phyloP scores from a whole-genome alignment of 2,329 filamentous ascomycete species.

The Alternaria panax region DNA sequence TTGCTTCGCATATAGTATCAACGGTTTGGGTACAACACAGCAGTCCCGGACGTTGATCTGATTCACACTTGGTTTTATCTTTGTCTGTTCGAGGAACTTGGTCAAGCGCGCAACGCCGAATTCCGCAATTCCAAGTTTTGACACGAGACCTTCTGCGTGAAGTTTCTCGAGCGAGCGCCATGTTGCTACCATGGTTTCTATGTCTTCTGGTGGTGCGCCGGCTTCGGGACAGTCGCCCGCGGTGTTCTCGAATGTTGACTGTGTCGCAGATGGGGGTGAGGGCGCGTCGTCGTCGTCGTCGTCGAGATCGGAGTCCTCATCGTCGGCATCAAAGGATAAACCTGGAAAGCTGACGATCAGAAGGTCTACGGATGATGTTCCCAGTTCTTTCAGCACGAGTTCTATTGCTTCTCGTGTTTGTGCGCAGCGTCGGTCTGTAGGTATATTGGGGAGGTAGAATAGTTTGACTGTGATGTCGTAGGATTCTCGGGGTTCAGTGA shows the following conservation, averaged over 20 bases:
- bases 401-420: conserved; percentile 81
- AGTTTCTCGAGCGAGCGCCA: conserved; percentile 75
- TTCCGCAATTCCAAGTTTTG: conserved; percentile 84
- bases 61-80: conserved; percentile 79
- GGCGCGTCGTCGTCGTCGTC: conserved; percentile 59
- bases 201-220: conserved; percentile 58
- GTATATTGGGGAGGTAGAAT: conserved; percentile 83
- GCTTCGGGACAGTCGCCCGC: conserved; percentile 45
- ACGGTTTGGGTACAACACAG: conserved; percentile 89
- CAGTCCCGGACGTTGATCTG: conserved; percentile 97
- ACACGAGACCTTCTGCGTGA: conserved; percentile 73
- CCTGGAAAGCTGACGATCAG: conserved; percentile 93
- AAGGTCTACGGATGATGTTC: conserved; percentile 78
- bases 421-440: conserved; percentile 67
- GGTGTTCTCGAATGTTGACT: conserved; percentile 50
- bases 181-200: conserved; percentile 71
- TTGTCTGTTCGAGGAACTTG: conserved; percentile 76
- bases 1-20: conserved; percentile 83
- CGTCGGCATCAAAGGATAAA: conserved; percentile 91
- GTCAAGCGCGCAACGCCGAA: conserved; percentile 85
- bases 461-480: conserved; percentile 97
- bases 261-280: conserved; percentile 30
- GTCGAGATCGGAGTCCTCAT: conserved; percentile 77
- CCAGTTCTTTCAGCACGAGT: conserved; percentile 80
- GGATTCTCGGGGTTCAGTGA: conserved; percentile 80